phyloP scores from a whole-genome alignment of 2,329 filamentous ascomycete genomes.

The Salinomyces thailandicus region DNA sequence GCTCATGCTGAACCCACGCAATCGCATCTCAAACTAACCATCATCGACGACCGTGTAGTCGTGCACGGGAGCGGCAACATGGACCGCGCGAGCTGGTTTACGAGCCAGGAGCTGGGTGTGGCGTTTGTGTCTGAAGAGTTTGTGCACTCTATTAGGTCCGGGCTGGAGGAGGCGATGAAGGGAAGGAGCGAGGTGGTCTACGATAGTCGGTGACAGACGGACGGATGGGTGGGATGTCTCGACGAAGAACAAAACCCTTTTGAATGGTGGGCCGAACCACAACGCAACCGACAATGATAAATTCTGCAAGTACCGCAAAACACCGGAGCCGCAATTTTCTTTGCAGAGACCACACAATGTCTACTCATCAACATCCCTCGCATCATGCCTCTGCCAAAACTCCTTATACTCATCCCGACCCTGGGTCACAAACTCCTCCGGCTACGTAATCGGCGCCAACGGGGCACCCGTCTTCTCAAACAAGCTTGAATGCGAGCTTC shows the following conservation, averaged over 20 bases:
- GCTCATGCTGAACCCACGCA: conserved; percentile 48
- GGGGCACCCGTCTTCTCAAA: conserved; percentile 37
- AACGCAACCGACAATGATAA: no score
- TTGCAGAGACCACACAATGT: not conserved
- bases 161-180: conserved; percentile 1
- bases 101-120: conserved; percentile 61
- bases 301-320: no score
- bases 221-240: no score
- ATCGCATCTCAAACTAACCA: conserved; percentile 66
- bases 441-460: conserved; percentile 43
- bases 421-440: conserved; percentile 22
- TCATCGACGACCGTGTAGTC: conserved; percentile 57
- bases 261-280: no score
- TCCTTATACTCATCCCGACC: conserved; percentile 23
- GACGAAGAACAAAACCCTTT: no score
- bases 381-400: conserved; percentile 24
- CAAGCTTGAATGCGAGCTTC: conserved; percentile 12
- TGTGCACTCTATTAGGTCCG: not conserved
- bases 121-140: conserved; percentile 2
- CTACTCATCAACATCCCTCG: conserved; percentile 10
- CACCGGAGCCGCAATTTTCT: no score
- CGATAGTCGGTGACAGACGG: not conserved
- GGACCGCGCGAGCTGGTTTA: conserved; percentile 78
- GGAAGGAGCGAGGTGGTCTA: conserved; percentile 2
- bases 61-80: conserved; percentile 73